Evolutionary conservation across 306 rosid genomes (phyloP).

Genomic region (Biancaea sappan): DNA sequence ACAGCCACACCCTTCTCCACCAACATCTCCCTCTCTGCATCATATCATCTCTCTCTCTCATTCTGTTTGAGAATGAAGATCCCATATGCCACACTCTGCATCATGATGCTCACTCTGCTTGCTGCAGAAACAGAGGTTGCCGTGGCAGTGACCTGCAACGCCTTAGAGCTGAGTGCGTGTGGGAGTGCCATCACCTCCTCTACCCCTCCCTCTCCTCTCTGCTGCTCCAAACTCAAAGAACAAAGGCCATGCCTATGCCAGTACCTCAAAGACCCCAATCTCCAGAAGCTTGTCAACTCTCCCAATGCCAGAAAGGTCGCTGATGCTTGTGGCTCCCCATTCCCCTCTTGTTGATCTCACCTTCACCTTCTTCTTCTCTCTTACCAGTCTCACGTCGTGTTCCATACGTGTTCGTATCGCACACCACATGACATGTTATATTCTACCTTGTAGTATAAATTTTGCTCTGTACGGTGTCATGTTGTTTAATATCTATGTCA

Average conservation of each 20-base stretch:
- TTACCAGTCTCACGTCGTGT: too few species aligned
- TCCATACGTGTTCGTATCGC: too few species aligned
- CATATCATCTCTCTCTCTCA: background rate
- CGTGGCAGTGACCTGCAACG: conserved; percentile 50
- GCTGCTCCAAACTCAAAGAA: conserved; percentile 55
- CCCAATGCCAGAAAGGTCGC: conserved; percentile 62
- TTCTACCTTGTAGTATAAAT: too few species aligned
- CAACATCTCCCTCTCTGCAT: background rate
- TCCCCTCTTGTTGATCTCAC: conserved; percentile 47
- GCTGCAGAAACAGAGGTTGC: conserved; percentile 24
- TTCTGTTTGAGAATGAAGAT: conserved; percentile 40
- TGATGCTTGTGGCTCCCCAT: conserved; percentile 48
- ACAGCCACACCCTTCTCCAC: background rate
- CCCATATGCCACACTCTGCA: conserved; percentile 21
- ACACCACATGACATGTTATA: too few species aligned
- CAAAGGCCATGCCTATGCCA: conserved; percentile 66
- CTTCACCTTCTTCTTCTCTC: background rate
- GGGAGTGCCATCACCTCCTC: conserved; percentile 46
- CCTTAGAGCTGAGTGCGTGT: conserved; percentile 51
- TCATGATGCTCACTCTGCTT: conserved; percentile 23
- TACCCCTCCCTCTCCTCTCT: conserved; percentile 38
- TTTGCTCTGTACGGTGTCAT: too few species aligned
- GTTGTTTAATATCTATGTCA: too few species aligned
- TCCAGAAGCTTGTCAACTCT: conserved; percentile 55
- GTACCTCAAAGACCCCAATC: conserved; percentile 55